Evolutionary conservation across 768 basidiomycete species (phyloP).

Genomic region (Lentinula lateritia): DNA sequence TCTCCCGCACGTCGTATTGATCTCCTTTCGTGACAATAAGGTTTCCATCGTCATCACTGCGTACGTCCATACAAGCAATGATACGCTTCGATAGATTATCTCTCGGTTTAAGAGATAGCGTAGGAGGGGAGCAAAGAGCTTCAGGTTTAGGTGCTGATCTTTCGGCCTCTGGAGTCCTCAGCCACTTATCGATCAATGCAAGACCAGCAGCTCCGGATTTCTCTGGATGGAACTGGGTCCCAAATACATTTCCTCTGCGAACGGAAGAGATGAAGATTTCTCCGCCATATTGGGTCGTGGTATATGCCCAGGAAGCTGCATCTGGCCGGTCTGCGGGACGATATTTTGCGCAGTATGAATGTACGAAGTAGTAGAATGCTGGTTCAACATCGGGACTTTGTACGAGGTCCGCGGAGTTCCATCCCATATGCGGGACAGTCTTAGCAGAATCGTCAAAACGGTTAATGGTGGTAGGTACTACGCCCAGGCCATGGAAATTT

Average conservation of each 20-base stretch:
- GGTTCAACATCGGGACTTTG: constrained; percentile 35
- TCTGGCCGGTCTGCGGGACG: constrained; percentile 47
- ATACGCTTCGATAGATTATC: constrained; percentile 89
- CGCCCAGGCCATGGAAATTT: constrained; percentile 61
- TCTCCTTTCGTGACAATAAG: constrained; percentile 99
- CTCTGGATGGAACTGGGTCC: constrained; percentile 96
- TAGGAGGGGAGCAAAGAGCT: constrained; percentile 27
- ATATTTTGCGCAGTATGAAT: constrained; percentile 87
- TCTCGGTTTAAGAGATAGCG: constrained; percentile 33
- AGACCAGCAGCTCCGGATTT: constrained; percentile 91
- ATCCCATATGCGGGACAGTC: constrained; percentile 96
- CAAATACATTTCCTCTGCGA: constrained; percentile 81
- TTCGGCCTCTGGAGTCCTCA: constrained; percentile 46
- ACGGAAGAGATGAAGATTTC: constrained; percentile 88
- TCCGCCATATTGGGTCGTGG: constrained; percentile 89
- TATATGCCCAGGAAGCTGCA: constrained; percentile 72
- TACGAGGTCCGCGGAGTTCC: constrained; percentile 75
- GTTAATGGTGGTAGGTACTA: constrained; percentile 79
- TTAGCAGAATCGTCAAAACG: constrained; percentile 69
- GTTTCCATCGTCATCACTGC: constrained; percentile 93
- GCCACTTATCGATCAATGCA: constrained; percentile 74
- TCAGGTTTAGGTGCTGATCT: constrained; percentile 23
- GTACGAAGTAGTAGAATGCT: constrained; percentile 94
- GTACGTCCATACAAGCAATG: constrained; percentile 96
- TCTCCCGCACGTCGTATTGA: constrained; percentile 97